Evolutionary conservation across 2,329 filamentous ascomycete species (phyloP).

Genomic region (Passalora sequoiae): DNA sequence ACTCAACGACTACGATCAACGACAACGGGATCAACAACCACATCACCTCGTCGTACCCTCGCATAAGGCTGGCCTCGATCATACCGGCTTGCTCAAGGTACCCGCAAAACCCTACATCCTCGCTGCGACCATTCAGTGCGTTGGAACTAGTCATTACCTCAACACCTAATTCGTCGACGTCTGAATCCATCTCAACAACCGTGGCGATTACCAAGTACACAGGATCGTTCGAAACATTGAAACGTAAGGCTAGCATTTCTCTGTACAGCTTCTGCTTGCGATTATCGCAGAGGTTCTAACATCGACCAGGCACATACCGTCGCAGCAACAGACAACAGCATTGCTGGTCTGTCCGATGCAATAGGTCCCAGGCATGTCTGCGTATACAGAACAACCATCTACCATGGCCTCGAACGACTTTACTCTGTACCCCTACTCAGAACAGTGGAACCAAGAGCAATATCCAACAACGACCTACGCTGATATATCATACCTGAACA

Average conservation of each 20-base stretch:
- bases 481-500: constrained; percentile 26
- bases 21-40: constrained; percentile 4
- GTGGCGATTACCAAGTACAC: constrained; percentile 5
- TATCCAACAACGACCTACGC: constrained; percentile 24
- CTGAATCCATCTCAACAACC: constrained; percentile 4
- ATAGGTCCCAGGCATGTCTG: constrained; percentile 24
- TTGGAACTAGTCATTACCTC: constrained; percentile 8
- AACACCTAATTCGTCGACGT: constrained; percentile 4
- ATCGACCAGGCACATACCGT: background rate
- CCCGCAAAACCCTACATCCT: constrained; percentile 12
- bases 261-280: too few relatives aligned
- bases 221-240: constrained; percentile 1
- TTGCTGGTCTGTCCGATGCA: background rate
- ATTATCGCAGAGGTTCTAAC: constrained; percentile 4
- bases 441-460: constrained; percentile 29
- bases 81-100: constrained; percentile 14
- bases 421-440: constrained; percentile 31
- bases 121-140: constrained; percentile 3
- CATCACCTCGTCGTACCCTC: constrained; percentile 8
- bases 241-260: background rate
- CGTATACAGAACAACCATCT: constrained; percentile 28
- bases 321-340: background rate
- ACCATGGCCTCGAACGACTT: constrained; percentile 32
- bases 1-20: constrained; percentile 7
- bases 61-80: constrained; percentile 15